Percentiles rank a stretch among this genome's conserved stretches.
Evolutionary conservation across 495 filamentous ascomycete species (phyloP).

Genomic region (Aspergillus mulundensis): DNA sequence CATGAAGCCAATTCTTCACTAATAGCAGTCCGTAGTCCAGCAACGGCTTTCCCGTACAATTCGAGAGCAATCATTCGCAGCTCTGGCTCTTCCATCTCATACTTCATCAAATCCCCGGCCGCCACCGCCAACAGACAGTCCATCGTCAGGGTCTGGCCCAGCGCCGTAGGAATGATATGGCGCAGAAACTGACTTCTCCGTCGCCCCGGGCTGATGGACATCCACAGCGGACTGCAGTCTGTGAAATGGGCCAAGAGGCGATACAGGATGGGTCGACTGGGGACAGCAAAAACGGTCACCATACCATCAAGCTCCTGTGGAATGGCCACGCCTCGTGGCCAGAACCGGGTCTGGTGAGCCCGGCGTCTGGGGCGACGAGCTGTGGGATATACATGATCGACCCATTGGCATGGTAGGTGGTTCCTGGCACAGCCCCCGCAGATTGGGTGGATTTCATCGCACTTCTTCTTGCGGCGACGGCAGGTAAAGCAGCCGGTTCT

Average conservation of each 20-base stretch:
- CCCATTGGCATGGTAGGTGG: slow-evolving; percentile 33
- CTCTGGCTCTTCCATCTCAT: slow-evolving; percentile 4
- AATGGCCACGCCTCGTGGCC: not conserved
- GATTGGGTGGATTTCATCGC: slow-evolving; percentile 8
- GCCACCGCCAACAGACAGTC: slow-evolving; percentile 17
- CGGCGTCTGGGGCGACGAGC: not conserved
- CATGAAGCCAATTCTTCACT: not conserved
- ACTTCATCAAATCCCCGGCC: slow-evolving; percentile 20
- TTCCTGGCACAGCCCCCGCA: slow-evolving; percentile 29
- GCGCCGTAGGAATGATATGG: slow-evolving; percentile 13
- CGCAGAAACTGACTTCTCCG: slow-evolving; percentile 8
- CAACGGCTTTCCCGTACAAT: not conserved
- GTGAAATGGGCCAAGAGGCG: slow-evolving; percentile 18
- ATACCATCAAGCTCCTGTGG: slow-evolving; percentile 6
- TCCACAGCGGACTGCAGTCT: slow-evolving; percentile 15
- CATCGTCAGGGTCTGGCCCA: slow-evolving; percentile 12
- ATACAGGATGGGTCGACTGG: slow-evolving; percentile 3
- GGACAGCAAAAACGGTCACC: slow-evolving; percentile 18
- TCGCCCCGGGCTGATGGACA: slow-evolving; percentile 11
- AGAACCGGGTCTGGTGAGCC: not conserved
- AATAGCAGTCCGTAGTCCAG: not conserved
- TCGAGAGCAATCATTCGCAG: slow-evolving; percentile 1
- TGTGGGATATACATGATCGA: not conserved
- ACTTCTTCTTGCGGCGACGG: slow-evolving; percentile 14
- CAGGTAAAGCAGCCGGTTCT: slow-evolving; percentile 10